Evolutionary conservation across 371 early-diverging fungal genomes (phyloP).

Genomic region (Rhizopus delemar): DNA sequence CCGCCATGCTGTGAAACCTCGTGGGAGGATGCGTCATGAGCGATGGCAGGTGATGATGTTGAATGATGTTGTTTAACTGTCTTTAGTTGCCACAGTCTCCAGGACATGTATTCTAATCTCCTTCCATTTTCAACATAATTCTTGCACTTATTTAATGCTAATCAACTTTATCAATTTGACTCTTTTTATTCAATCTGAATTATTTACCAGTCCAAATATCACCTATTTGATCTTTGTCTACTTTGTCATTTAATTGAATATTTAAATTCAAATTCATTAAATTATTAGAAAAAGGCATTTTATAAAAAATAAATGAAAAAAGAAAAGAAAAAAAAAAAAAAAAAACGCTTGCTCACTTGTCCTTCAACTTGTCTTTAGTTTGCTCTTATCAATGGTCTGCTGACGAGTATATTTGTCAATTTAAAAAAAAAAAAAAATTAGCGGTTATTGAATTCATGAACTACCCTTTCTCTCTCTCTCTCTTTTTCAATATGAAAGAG

Average conservation of each 20-base stretch:
- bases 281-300: slow-evolving; percentile 3
- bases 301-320: slow-evolving; percentile 8
- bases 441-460: too few relatives aligned
- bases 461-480: too few relatives aligned
- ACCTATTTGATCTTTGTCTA: slow-evolving; percentile 14
- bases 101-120: slow-evolving; percentile 35
- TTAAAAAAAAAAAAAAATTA: neutral
- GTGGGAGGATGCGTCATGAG: slow-evolving; percentile 26
- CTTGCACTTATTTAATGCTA: slow-evolving; percentile 34
- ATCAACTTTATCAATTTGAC: neutral
- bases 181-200: neutral
- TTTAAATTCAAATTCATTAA: slow-evolving; percentile 1
- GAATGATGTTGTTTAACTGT: slow-evolving; percentile 6
- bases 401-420: neutral
- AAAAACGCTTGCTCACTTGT: neutral
- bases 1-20: slow-evolving; percentile 24
- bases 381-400: neutral
- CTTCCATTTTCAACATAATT: slow-evolving; percentile 22
- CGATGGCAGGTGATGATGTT: slow-evolving; percentile 17
- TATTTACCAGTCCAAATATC: slow-evolving; percentile 25
- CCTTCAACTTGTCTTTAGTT: neutral
- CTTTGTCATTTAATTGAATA: slow-evolving; percentile 1
- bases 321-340: slow-evolving; percentile 12
- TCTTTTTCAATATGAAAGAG: too few relatives aligned
- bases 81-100: slow-evolving; percentile 33